These are phyloP conservation scores for Volvariella volvacea DNA, from an alignment of 1,284 basidiomycete genomes.

Conservation along the genomic window DNA sequence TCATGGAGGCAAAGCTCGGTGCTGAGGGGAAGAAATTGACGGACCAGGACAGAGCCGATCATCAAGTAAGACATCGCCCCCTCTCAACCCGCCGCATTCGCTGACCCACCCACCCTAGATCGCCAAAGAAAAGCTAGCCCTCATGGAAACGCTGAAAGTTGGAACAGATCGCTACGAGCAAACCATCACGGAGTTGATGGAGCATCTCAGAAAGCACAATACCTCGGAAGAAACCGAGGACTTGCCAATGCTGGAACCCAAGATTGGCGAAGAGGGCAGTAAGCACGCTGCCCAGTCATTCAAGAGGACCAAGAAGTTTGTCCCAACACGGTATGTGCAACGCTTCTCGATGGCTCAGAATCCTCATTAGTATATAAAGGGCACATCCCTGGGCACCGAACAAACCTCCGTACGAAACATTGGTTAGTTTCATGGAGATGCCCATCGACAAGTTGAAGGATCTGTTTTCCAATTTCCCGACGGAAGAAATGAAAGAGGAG, in stretches of 20 bases:
- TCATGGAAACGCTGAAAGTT: slow-evolving; percentile 36
- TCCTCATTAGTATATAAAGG: slow-evolving; percentile 18
- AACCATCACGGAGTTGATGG: slow-evolving; percentile 38
- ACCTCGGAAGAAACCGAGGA: slow-evolving; percentile 51
- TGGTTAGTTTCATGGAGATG: slow-evolving; percentile 46
- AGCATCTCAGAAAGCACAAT: slow-evolving; percentile 44
- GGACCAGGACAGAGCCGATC: slow-evolving; percentile 51
- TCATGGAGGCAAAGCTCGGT: slow-evolving; percentile 58
- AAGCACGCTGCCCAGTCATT: slow-evolving; percentile 40
- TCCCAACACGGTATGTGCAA: slow-evolving; percentile 42
- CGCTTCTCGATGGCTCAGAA: neutral
- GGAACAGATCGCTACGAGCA: slow-evolving; percentile 37
- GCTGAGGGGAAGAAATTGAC: slow-evolving; percentile 44
- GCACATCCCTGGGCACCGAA: slow-evolving; percentile 47
- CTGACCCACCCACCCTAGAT: slow-evolving; percentile 16
- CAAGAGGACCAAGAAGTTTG: slow-evolving; percentile 56
- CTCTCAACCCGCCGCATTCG: neutral
- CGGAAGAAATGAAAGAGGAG: slow-evolving; percentile 42
- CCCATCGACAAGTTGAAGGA: slow-evolving; percentile 61
- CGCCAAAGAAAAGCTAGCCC: slow-evolving; percentile 43
- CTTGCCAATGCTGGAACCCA: slow-evolving; percentile 44
- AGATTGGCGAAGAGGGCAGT: slow-evolving; percentile 35
- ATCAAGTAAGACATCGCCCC: slow-evolving; percentile 35
- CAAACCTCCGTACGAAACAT: slow-evolving; percentile 56
- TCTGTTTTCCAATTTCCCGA: slow-evolving; percentile 49